Evolutionary conservation across 1,139 yeast genomes (phyloP).

Genomic region (Schwanniomyces etchellsii): DNA sequence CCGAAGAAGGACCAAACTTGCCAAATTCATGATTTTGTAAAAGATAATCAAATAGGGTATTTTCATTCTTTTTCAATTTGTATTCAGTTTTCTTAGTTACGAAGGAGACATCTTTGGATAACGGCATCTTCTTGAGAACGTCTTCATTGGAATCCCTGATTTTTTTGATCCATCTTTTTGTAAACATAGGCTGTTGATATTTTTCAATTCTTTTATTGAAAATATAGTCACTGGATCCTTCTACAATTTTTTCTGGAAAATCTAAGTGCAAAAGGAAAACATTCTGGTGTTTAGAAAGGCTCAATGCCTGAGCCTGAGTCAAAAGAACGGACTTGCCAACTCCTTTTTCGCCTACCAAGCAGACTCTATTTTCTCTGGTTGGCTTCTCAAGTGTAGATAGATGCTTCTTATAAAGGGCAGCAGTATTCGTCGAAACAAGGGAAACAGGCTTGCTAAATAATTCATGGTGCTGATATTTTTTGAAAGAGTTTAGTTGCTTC

Average conservation of each 20-base stretch:
- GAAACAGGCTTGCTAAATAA: slow-evolving; percentile 53
- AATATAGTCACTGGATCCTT: slow-evolving; percentile 70
- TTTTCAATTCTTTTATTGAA: slow-evolving; percentile 42
- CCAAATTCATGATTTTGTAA: slow-evolving; percentile 37
- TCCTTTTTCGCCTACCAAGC: slow-evolving; percentile 69
- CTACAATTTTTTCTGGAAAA: slow-evolving; percentile 52
- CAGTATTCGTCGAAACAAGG: slow-evolving; percentile 36
- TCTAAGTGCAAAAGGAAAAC: slow-evolving; percentile 63
- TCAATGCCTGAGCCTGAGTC: slow-evolving; percentile 63
- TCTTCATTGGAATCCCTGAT: slow-evolving; percentile 52
- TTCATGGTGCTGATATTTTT: slow-evolving; percentile 62
- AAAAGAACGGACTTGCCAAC: slow-evolving; percentile 74
- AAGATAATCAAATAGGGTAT: slow-evolving; percentile 38
- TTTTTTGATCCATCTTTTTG: slow-evolving; percentile 56
- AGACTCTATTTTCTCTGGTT: slow-evolving; percentile 39
- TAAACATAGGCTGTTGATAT: slow-evolving; percentile 79
- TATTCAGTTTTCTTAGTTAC: slow-evolving; percentile 27
- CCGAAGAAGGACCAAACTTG: slow-evolving; percentile 25
- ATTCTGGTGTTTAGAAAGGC: slow-evolving; percentile 37
- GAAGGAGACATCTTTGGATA: slow-evolving; percentile 40
- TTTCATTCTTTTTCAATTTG: slow-evolving; percentile 34
- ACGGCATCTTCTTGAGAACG: slow-evolving; percentile 42
- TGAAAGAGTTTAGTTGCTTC: slow-evolving; percentile 47
- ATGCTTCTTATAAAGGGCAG: slow-evolving; percentile 18
- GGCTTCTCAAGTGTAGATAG: slow-evolving; percentile 17